These are phyloP conservation scores for Chlamydomonas reinhardtii DNA, from an alignment of 163 green algal genomes.

Conservation along the genomic window DNA sequence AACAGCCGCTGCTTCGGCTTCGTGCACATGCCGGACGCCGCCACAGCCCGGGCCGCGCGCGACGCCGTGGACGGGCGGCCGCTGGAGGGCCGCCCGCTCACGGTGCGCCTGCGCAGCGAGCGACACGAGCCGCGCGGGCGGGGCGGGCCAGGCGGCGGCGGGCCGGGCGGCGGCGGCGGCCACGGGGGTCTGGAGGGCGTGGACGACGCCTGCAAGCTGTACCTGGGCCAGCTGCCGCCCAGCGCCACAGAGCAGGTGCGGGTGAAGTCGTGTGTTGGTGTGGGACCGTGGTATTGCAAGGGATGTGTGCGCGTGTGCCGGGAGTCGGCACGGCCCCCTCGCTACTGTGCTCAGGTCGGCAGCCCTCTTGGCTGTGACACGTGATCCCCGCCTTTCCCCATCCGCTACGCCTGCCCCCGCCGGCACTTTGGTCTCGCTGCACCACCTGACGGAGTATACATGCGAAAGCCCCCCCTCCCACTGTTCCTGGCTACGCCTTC, in stretches of 20 bases:
- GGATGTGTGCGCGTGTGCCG: no score
- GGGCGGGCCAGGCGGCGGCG: not conserved
- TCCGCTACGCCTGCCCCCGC: no score
- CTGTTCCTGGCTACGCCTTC: no score
- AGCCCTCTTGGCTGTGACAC: no score
- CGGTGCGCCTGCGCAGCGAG: constrained; percentile 65
- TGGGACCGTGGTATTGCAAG: no score
- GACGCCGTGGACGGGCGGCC: constrained; percentile 65
- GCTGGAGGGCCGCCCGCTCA: constrained; percentile 75
- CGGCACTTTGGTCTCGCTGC: no score
- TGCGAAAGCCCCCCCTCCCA: no score
- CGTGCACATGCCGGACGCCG: constrained; percentile 83
- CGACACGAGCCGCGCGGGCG: constrained; percentile 3
- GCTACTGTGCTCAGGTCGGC: no score
- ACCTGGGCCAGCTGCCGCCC: constrained; percentile 23
- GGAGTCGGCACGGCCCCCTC: no score
- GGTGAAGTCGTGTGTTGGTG: no score
- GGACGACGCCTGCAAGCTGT: constrained; percentile 52
- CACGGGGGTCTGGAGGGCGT: constrained; percentile 12
- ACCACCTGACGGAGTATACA: no score
- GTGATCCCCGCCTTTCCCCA: no score
- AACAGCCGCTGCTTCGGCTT: constrained; percentile 87
- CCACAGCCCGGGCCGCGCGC: constrained; percentile 60
- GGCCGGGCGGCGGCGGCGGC: not conserved
- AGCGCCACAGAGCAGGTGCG: constrained; percentile 13